These are phyloP conservation scores for Suhomyces kunorum DNA, from an alignment of 1,139 yeast species.

Conservation along the genomic window DNA sequence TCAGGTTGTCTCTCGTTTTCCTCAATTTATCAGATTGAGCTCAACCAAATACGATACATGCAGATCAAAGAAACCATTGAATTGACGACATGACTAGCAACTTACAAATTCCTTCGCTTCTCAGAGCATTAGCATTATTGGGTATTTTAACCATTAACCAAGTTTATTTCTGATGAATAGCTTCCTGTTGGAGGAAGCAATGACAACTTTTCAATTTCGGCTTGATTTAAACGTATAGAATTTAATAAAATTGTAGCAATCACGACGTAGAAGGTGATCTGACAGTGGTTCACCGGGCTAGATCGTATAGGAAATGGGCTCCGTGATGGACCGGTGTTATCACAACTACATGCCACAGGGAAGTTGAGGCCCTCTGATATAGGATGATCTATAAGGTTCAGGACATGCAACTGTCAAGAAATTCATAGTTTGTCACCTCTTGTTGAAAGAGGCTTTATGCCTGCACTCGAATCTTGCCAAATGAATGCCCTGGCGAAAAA, in stretches of 20 bases:
- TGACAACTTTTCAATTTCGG: not conserved
- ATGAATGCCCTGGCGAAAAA: not conserved
- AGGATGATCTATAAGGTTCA: not conserved
- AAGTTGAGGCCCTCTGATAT: too few relatives aligned
- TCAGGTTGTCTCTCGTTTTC: too few relatives aligned
- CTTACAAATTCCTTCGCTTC: too few relatives aligned
- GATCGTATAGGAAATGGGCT: too few relatives aligned
- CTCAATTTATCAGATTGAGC: too few relatives aligned
- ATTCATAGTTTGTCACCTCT: not conserved
- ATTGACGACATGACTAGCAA: too few relatives aligned
- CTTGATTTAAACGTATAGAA: constrained; percentile 2
- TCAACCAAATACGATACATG: too few relatives aligned
- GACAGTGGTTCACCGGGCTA: too few relatives aligned
- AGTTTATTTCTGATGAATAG: not conserved
- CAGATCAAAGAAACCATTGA: too few relatives aligned
- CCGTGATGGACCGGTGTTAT: too few relatives aligned
- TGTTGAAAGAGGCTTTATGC: constrained; percentile 5
- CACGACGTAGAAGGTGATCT: too few relatives aligned
- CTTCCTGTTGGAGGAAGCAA: not conserved
- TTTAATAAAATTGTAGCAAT: constrained; percentile 1
- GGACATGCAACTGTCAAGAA: not conserved
- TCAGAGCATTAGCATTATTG: not conserved
- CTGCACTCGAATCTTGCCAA: constrained; percentile 2
- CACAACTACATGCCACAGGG: too few relatives aligned
- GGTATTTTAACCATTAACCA: not conserved